Evolutionary conservation across 1,284 basidiomycete species (phyloP), one percentile per base, ranked within the genome.

Genomic region (Porogramme epimiltina): DNA sequence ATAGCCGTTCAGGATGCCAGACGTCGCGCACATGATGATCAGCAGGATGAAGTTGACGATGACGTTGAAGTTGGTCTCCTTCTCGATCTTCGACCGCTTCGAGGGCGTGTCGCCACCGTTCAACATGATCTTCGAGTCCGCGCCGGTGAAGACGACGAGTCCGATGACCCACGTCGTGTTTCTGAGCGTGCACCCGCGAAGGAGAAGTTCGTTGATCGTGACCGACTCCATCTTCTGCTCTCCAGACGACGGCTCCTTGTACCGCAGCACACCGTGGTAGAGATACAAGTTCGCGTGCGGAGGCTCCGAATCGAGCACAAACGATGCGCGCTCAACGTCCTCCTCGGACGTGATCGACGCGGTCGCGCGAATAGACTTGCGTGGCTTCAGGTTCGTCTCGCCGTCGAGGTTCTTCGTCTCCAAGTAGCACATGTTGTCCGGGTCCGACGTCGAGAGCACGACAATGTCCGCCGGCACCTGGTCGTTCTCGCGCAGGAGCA

Each of bases 61-160:
- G 60, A 98, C 95, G 67, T 98, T 98, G 79, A 95, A 96, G 70
- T 97, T 98, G n/a, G 96, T 98, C 77, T 98, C 95, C 73, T 86
- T 90, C 74, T 98, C 95, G 66, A 98, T 97, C 78, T 97, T 98
- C 64, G 88, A 91, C 50, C 93, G 89, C 67, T 98, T 98, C 18
- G 91, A 93, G 0, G 93, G 93, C 0, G 93, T 95, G 16, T 87
- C 88, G 22, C 94, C 94, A 34, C 92, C 92, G 64, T 98, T 99
- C 60, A 98, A 75, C 91, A 98, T 96, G 67, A 98, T 98, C 81
- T 98, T 99, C 45, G 95, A 95, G 72, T 99, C 95, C 3, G 85
- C 82, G 26, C 96, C 96, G 0, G 96, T 99, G 71, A 95, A 99
- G 26, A 91, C 86, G 31, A 98, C 95, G 28, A 99, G 70, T 8